A percentile compares a stretch with the other conserved stretches of the same genome.
Evolutionary conservation across 257 asterid genomes (phyloP).

Genomic region (Solanum pennellii): DNA sequence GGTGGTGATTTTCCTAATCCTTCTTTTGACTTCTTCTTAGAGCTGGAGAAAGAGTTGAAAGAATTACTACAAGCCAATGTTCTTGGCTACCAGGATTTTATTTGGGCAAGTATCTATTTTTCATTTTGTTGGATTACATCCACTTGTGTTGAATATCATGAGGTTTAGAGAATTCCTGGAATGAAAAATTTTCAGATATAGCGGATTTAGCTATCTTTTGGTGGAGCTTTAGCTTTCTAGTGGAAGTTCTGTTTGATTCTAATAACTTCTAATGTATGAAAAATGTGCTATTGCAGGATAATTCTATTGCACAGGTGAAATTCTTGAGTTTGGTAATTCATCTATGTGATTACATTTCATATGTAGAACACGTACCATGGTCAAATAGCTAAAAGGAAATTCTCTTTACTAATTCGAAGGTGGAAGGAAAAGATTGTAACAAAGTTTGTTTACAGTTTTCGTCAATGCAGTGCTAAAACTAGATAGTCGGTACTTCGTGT

Average conservation of each 20-base stretch:
- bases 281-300: conserved; percentile 41
- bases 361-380: background rate
- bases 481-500: background rate
- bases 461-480: too few species aligned
- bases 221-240: background rate
- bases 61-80: conserved; percentile 37
- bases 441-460: too few species aligned
- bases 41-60: too few species aligned
- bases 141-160: conserved; percentile 22
- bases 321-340: conserved; percentile 51
- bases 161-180: background rate
- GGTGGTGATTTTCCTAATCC: too few species aligned
- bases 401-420: background rate
- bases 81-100: conserved; percentile 49
- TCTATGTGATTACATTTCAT: background rate
- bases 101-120: conserved; percentile 40
- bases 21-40: too few species aligned
- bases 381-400: background rate
- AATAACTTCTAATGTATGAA: background rate
- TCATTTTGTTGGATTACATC: background rate
- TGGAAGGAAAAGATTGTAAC: background rate
- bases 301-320: conserved; percentile 56
- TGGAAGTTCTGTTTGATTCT: background rate
- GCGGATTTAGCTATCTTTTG: background rate
- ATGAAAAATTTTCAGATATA: background rate